Percentiles rank a stretch among this genome's conserved stretches.
These are phyloP conservation scores for Cladobotryum mycophilum DNA, from an alignment of 2,329 filamentous ascomycete species.

Conservation along the genomic window DNA sequence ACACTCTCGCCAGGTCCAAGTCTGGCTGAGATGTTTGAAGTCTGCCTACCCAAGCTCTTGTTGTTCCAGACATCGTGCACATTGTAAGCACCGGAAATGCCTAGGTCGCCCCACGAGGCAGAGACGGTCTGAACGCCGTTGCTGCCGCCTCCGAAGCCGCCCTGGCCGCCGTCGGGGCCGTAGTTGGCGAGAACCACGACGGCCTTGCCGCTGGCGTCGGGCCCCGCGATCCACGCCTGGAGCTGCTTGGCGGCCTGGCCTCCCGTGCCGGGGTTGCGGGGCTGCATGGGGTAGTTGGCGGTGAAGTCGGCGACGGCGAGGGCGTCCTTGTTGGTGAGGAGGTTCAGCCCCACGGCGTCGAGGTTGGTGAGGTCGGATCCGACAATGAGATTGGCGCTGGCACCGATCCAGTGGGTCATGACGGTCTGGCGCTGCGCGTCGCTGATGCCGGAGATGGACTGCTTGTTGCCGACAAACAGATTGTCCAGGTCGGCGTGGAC, in stretches of 20 bases:
- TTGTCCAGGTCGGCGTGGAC: slow-evolving; percentile 16
- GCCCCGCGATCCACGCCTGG: slow-evolving; percentile 17
- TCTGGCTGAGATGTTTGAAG: slow-evolving; percentile 1
- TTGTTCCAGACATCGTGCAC: slow-evolving; percentile 14
- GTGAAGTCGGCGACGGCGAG: slow-evolving; percentile 15
- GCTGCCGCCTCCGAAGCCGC: slow-evolving; percentile 11
- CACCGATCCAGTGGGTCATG: slow-evolving; percentile 17
- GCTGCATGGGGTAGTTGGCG: slow-evolving; percentile 14
- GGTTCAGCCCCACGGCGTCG: slow-evolving; percentile 12
- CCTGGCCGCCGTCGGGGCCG: slow-evolving; percentile 15
- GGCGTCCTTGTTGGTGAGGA: slow-evolving; percentile 13
- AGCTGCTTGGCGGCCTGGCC: slow-evolving; percentile 15
- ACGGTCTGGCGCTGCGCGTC: slow-evolving; percentile 15
- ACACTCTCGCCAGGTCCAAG: slow-evolving; percentile 11
- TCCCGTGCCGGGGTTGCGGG: slow-evolving; percentile 15
- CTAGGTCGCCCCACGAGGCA: slow-evolving; percentile 14
- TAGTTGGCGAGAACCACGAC: slow-evolving; percentile 17
- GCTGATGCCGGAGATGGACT: slow-evolving; percentile 12
- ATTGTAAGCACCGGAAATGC: slow-evolving; percentile 8
- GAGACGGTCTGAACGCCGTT: slow-evolving; percentile 10
- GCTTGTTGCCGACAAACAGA: slow-evolving; percentile 14
- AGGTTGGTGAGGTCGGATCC: slow-evolving; percentile 15
- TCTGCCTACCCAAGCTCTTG: slow-evolving; percentile 9
- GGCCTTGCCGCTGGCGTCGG: slow-evolving; percentile 10
- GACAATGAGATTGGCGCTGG: slow-evolving; percentile 14